Percentiles rank a stretch among this genome's conserved stretches.
Conservation (phyloP, 805 yeast genomes). For the Candida nanaspora region DNA sequence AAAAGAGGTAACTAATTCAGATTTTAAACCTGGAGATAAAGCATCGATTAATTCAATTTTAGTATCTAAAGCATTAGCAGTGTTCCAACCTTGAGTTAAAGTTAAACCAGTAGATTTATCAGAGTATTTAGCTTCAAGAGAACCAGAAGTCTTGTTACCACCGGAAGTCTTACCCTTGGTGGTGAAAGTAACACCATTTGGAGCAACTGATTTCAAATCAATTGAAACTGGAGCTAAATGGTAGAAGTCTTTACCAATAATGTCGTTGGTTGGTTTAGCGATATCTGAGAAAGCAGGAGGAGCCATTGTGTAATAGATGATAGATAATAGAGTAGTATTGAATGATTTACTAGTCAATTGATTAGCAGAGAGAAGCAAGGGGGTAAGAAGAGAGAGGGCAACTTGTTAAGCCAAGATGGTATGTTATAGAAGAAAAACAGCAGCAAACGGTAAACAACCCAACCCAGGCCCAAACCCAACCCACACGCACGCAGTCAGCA, state of each 20-base stretch:
- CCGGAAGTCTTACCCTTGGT: conserved; percentile 85
- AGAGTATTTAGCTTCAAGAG: conserved; percentile 83
- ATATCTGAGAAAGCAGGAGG: conserved; percentile 92
- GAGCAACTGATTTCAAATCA: conserved; percentile 88
- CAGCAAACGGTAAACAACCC: too few relatives aligned
- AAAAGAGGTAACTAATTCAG: conserved; percentile 81
- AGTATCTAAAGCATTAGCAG: conserved; percentile 85
- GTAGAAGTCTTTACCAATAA: conserved; percentile 87
- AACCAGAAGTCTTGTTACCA: conserved; percentile 70
- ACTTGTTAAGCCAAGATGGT: too few relatives aligned
- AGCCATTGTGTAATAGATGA: conserved; percentile 38
- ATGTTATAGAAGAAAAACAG: too few relatives aligned
- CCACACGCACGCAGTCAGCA: too few relatives aligned
- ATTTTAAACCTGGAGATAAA: conserved; percentile 90
- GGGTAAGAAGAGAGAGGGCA: background rate
- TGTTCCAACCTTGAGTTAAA: conserved; percentile 96
- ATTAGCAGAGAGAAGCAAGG: background rate
- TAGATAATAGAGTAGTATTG: too few relatives aligned
- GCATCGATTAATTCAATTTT: conserved; percentile 89
- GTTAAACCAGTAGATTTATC: conserved; percentile 92
- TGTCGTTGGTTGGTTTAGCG: conserved; percentile 85
- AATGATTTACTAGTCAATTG: background rate
- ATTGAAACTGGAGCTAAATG: conserved; percentile 83
- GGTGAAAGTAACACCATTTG: conserved; percentile 93
- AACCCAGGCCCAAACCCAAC: too few relatives aligned